A percentile compares a stretch with the other conserved stretches of the same genome.
phyloP scores from a whole-genome alignment of 768 basidiomycete species.

The Panaeolus papilionaceus region DNA sequence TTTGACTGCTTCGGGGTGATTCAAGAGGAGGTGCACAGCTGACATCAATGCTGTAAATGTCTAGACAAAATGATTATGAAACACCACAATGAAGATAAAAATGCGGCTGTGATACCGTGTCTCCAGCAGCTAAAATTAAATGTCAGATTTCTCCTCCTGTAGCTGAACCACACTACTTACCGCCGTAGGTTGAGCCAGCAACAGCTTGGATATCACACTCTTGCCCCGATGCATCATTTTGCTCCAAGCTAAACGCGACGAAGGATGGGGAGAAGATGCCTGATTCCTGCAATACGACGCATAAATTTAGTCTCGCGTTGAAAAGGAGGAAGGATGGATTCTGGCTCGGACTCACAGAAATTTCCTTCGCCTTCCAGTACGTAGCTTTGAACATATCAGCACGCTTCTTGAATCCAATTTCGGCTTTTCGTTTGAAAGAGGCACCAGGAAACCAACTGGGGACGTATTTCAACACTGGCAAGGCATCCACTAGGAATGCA shows the following conservation, averaged over 20 bases:
- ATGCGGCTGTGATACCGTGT: background rate
- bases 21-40: background rate
- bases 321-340: background rate
- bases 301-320: background rate
- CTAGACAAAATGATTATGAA: too few species aligned
- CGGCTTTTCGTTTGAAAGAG: constrained; percentile 42
- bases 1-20: constrained; percentile 55
- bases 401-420: constrained; percentile 39
- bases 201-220: background rate
- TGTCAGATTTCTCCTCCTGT: background rate
- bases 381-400: constrained; percentile 42
- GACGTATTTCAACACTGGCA: constrained; percentile 33
- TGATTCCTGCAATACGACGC: background rate
- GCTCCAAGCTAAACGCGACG: background rate
- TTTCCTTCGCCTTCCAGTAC: constrained; percentile 34
- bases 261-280: background rate
- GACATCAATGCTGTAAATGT: background rate
- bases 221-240: background rate
- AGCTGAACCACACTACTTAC: background rate
- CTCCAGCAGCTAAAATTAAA: background rate
- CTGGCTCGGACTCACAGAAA: constrained; percentile 31
- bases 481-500: constrained; percentile 35
- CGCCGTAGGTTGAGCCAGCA: background rate
- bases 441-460: constrained; percentile 40
- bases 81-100: too few species aligned